Evolutionary conservation across 345 rosid species (phyloP).

Genomic region (Anacardium occidentale): DNA sequence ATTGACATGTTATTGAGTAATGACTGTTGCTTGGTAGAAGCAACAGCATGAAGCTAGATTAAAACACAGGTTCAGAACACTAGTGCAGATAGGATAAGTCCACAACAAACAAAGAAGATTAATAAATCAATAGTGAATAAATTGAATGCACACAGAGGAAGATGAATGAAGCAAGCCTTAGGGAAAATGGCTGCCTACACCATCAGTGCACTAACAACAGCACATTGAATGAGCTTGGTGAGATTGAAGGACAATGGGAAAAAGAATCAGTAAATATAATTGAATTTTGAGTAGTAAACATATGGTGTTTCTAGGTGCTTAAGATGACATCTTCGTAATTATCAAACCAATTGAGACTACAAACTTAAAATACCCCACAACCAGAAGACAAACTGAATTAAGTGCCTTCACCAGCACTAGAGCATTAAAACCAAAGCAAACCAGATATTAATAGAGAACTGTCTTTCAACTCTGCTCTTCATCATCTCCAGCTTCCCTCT

Average conservation of each 20-base stretch:
- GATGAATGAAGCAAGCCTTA: no score
- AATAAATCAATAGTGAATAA: neutral
- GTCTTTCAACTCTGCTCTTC: constrained; percentile 49
- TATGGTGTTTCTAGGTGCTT: constrained; percentile 4
- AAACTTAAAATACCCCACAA: constrained; percentile 20
- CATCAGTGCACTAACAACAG: neutral
- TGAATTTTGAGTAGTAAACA: constrained; percentile 19
- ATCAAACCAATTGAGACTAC: neutral
- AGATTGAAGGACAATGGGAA: neutral
- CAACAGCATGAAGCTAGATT: no score
- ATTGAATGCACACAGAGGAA: neutral
- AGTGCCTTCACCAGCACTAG: constrained; percentile 9
- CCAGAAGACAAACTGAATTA: constrained; percentile 11
- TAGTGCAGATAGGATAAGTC: no score
- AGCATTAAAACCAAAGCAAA: constrained; percentile 18
- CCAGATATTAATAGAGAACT: neutral
- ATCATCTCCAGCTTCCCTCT: constrained; percentile 47
- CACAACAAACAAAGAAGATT: neutral
- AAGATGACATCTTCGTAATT: constrained; percentile 14
- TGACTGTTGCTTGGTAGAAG: no score
- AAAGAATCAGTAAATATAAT: constrained; percentile 22
- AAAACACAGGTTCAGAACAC: no score
- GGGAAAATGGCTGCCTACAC: neutral
- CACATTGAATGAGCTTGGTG: neutral
- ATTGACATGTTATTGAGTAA: no score